A percentile compares a stretch with the other conserved stretches of the same genome.
Conservation (phyloP, 768 basidiomycete genomes). For the Boletus rubropictus region DNA sequence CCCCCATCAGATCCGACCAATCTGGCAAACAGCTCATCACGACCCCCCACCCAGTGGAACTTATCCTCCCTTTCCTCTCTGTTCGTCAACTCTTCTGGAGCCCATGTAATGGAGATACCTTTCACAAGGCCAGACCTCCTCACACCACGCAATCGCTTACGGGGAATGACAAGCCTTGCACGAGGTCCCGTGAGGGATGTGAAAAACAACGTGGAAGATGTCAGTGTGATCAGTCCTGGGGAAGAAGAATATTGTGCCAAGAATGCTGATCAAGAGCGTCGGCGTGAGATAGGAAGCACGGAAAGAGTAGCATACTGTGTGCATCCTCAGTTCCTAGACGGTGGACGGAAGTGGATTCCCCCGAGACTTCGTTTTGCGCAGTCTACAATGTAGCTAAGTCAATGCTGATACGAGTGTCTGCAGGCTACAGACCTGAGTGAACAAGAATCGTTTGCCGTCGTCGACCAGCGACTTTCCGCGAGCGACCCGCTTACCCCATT, state of each 20-base stretch:
- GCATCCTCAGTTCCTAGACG: conserved; percentile 18
- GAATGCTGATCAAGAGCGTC: conserved; percentile 39
- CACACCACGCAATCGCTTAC: conserved; percentile 45
- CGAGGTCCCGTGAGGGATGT: conserved; percentile 45
- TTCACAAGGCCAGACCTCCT: conserved; percentile 52
- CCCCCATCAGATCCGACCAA: conserved; percentile 48
- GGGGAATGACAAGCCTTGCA: conserved; percentile 42
- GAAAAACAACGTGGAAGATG: conserved; percentile 44
- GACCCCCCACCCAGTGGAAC: conserved; percentile 54
- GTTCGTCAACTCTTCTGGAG: conserved; percentile 20
- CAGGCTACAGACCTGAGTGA: conserved; percentile 30
- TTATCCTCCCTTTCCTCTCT: conserved; percentile 42
- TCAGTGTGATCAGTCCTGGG: conserved; percentile 58
- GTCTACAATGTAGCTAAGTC: conserved; percentile 7
- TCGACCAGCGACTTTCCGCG: conserved; percentile 40
- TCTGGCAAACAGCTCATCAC: conserved; percentile 64
- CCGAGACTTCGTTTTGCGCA: not conserved
- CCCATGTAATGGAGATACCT: conserved; percentile 48
- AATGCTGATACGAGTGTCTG: conserved; percentile 9
- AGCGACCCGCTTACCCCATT: conserved; percentile 46
- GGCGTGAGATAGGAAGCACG: not conserved
- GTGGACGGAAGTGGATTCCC: not conserved
- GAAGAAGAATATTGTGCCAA: conserved; percentile 50
- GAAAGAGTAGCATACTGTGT: conserved; percentile 30
- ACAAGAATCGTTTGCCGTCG: conserved; percentile 38